Evolutionary conservation across 495 filamentous ascomycete genomes (phyloP), one percentile per base, ranked within the genome.

Genomic region (Emericellopsis terricola): DNA sequence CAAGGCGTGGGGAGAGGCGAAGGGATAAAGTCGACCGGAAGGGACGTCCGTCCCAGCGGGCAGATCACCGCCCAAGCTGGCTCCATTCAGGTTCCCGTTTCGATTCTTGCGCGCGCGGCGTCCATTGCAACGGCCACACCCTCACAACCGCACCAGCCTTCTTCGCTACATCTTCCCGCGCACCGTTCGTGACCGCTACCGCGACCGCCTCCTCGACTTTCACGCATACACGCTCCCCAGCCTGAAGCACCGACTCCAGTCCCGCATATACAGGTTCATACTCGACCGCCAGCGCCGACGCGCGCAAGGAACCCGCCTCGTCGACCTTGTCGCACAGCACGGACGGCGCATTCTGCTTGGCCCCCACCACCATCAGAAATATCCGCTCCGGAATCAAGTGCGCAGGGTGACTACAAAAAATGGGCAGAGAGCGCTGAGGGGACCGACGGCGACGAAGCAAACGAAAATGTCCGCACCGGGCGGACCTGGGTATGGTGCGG

Each of bases 181-280:
- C 38, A 56, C 65, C 24, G 26, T 61, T 26, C 66, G 60, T 31
- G 64, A 69, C 39, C 69, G 70, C 24, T 64, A 72, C 40, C 70
- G 71, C 41, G 66, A 67, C 19, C 65, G 60, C 23, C 60, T 87
- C 24, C 65, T 71, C 40, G 57, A 61, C 32, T 65, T 92, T 52
- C 77, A 72, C 33, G 65, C 78, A 65, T 71, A 81, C 42, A 76
- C 66, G n/a, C 53, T 91, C 23, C 76, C 81, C 27, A 59, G 64
- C 29, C 69, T 81, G 40, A 74, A 71, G 38, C 68, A 69, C 42
- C 65, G 68, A 18, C 57, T 79, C 3, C 81, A 89, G 46, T 73
- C 77, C 33, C 66, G 74, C 34, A 67, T 92, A 34, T 87, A 85
- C 51, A 59, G 62, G 11, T 81, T 76, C 43, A 64, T 91, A 29